Conservation (phyloP, 768 basidiomycete species). For the Fomitopsis pulvina region DNA sequence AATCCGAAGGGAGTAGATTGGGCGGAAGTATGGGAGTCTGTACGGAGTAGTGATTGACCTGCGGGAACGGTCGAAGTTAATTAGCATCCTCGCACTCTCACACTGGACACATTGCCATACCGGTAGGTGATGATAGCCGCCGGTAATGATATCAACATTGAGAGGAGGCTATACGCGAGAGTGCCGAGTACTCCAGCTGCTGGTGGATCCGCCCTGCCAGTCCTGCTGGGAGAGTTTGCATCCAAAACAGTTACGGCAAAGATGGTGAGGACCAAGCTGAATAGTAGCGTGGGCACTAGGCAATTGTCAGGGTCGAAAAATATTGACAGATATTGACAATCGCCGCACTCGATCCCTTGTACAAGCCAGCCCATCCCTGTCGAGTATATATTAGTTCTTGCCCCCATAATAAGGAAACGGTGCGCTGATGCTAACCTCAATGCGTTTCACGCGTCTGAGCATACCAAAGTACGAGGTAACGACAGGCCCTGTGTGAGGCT, state of each 20-base stretch:
- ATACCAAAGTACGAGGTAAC: constrained; percentile 71
- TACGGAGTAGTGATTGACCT: constrained; percentile 84
- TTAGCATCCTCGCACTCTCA: background rate
- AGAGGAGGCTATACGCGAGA: constrained; percentile 54
- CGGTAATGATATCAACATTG: constrained; percentile 63
- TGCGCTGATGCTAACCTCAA: constrained; percentile 51
- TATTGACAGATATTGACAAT: background rate
- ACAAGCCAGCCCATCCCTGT: constrained; percentile 65
- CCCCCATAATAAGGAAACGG: background rate
- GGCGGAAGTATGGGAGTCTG: constrained; percentile 58
- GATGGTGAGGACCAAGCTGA: constrained; percentile 48
- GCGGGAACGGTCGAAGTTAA: constrained; percentile 1
- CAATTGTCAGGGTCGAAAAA: background rate
- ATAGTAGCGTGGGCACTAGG: constrained; percentile 42
- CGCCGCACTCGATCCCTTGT: constrained; percentile 61
- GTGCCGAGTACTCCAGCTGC: constrained; percentile 53
- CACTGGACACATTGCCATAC: constrained; percentile 30
- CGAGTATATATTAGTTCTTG: constrained; percentile 9
- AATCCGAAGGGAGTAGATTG: constrained; percentile 53
- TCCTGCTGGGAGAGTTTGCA: constrained; percentile 45
- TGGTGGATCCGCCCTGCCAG: constrained; percentile 61
- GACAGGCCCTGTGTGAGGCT: constrained; percentile 69
- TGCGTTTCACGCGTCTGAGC: constrained; percentile 58
- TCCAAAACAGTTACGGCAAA: constrained; percentile 56
- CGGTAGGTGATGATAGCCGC: constrained; percentile 71